phyloP scores from a whole-genome alignment of 164 flowering plant species.

The Echeveria elegans region DNA sequence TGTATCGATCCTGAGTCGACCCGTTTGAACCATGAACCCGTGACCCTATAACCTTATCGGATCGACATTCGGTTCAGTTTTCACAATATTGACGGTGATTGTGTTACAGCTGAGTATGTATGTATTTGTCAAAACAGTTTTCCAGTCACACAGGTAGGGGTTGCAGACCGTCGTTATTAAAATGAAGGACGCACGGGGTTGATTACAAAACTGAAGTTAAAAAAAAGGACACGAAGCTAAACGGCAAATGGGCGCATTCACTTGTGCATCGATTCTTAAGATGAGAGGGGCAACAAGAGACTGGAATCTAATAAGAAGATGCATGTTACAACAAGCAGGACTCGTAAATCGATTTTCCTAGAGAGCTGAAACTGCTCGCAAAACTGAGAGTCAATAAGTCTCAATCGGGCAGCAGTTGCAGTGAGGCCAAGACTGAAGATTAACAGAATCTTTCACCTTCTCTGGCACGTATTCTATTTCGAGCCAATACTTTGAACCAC shows the following conservation, averaged over 20 bases:
- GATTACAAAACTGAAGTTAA: background rate
- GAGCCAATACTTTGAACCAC: slow-evolving; percentile 8
- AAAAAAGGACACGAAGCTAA: background rate
- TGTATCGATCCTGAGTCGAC: too few relatives aligned
- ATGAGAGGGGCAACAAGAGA: background rate
- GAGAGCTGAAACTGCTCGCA: slow-evolving; percentile 14
- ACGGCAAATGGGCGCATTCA: background rate
- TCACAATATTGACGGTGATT: too few relatives aligned
- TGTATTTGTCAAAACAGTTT: too few relatives aligned
- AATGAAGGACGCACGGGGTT: too few relatives aligned
- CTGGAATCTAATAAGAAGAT: background rate
- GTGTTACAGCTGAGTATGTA: too few relatives aligned
- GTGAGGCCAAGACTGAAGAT: background rate
- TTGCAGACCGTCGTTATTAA: too few relatives aligned
- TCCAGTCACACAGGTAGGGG: too few relatives aligned
- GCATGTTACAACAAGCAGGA: too few relatives aligned
- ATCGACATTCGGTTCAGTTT: too few relatives aligned
- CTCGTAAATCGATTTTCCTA: background rate
- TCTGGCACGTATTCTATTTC: slow-evolving; percentile 3
- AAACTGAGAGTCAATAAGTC: slow-evolving; percentile 4
- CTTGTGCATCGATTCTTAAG: background rate
- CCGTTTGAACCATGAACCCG: too few relatives aligned
- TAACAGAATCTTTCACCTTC: slow-evolving; percentile 1
- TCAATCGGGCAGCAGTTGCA: slow-evolving; percentile 18
- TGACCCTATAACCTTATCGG: too few relatives aligned